phyloP scores from a whole-genome alignment of 225 moss, liverwort and hornwort species.

The Polytrichum formosum region DNA sequence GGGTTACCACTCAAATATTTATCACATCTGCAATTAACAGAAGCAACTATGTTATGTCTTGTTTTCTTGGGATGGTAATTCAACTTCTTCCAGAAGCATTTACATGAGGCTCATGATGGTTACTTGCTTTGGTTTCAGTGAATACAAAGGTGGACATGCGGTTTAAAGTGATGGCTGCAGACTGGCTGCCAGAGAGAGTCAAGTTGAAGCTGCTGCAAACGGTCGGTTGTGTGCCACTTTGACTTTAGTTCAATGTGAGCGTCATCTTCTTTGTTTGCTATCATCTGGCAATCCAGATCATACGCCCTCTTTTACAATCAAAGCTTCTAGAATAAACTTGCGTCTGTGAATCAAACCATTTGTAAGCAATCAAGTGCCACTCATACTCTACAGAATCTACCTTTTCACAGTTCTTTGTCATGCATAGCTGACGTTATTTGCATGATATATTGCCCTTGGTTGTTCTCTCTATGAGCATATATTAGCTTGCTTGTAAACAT shows the following conservation, averaged over 20 bases:
- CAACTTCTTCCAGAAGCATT: neutral
- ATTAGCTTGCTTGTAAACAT: too few species aligned
- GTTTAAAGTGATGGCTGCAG: slow-evolving; percentile 78
- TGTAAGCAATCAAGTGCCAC: too few species aligned
- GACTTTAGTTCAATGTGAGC: slow-evolving; percentile 46
- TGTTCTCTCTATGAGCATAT: too few species aligned
- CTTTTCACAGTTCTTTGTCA: too few species aligned
- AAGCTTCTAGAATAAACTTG: too few species aligned
- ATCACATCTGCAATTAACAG: too few species aligned
- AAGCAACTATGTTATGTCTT: neutral
- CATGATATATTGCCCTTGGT: too few species aligned
- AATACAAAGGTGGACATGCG: slow-evolving; percentile 99
- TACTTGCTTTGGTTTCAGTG: slow-evolving; percentile 27
- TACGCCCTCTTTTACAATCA: neutral
- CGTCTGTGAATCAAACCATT: too few species aligned
- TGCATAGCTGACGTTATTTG: too few species aligned
- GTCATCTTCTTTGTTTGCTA: slow-evolving; percentile 14
- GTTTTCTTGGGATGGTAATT: neutral
- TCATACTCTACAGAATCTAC: too few species aligned
- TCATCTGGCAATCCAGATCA: neutral
- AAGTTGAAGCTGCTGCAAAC: slow-evolving; percentile 76
- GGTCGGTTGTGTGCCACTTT: slow-evolving; percentile 43
- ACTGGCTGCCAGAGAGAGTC: slow-evolving; percentile 82
- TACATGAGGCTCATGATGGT: too few species aligned
- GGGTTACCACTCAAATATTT: too few species aligned